phyloP scores from a whole-genome alignment of 805 yeast species.

The Saturnispora saitoi region DNA sequence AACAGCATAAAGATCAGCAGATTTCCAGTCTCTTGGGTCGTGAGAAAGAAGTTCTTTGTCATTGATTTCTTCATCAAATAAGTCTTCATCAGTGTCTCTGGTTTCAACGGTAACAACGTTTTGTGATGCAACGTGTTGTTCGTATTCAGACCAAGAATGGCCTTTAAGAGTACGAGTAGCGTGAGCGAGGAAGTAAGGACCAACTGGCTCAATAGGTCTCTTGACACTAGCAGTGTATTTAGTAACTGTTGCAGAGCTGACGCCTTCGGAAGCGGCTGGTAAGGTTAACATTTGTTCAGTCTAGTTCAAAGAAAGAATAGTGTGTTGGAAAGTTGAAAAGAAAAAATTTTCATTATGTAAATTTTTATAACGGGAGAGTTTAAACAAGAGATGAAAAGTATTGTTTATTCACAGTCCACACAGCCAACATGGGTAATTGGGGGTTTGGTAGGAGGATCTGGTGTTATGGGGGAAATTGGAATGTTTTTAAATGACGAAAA shows the following conservation, averaged over 20 bases:
- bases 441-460: background rate
- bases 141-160: slow-evolving; percentile 98
- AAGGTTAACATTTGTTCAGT: slow-evolving; percentile 39
- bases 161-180: slow-evolving; percentile 93
- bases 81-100: slow-evolving; percentile 52
- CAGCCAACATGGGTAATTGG: slow-evolving; percentile 51
- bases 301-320: background rate
- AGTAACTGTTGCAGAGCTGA: slow-evolving; percentile 36
- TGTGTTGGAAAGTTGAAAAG: background rate
- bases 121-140: slow-evolving; percentile 84
- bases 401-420: slow-evolving; percentile 38
- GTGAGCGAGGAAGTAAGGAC: slow-evolving; percentile 90
- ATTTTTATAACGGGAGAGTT: background rate
- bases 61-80: slow-evolving; percentile 55
- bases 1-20: slow-evolving; percentile 92
- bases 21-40: slow-evolving; percentile 98
- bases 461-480: background rate
- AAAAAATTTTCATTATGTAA: background rate
- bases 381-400: background rate
- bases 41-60: slow-evolving; percentile 62
- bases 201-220: slow-evolving; percentile 93
- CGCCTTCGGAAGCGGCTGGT: slow-evolving; percentile 43
- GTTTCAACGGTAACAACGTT: slow-evolving; percentile 68
- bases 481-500: background rate
- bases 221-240: slow-evolving; percentile 53